phyloP scores from a whole-genome alignment of 306 rosid genomes.

The Fragaria ananassa region DNA sequence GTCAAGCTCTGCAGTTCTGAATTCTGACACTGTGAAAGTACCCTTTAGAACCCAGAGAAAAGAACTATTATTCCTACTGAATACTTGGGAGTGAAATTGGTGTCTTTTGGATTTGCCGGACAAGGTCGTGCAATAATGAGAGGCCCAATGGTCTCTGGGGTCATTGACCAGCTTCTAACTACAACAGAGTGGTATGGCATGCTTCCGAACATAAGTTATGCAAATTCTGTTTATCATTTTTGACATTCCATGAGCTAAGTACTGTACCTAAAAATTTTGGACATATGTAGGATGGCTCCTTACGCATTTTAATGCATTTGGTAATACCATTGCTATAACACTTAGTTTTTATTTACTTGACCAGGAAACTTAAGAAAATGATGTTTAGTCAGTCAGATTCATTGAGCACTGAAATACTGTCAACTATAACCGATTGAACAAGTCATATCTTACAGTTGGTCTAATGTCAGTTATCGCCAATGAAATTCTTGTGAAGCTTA shows the following conservation, averaged over 20 bases:
- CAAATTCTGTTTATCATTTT: not conserved
- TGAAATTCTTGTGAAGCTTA: not conserved
- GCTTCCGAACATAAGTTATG: not conserved
- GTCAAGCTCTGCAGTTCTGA: slow-evolving; percentile 16
- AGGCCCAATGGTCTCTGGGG: slow-evolving; percentile 99
- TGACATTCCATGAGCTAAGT: not conserved
- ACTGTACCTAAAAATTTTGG: not conserved
- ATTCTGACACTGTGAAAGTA: slow-evolving; percentile 25
- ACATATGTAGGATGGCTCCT: slow-evolving; percentile 17
- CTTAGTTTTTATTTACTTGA: not conserved
- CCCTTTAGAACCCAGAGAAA: slow-evolving; percentile 73
- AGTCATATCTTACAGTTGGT: not conserved
- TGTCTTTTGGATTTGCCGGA: slow-evolving; percentile 96
- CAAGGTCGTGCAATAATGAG: slow-evolving; percentile 99
- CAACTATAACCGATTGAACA: not conserved
- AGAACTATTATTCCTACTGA: slow-evolving; percentile 88
- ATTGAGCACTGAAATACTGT: not conserved
- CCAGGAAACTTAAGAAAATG: not conserved
- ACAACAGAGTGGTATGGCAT: slow-evolving; percentile 78
- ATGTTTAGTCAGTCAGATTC: not conserved
- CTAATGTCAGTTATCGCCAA: not conserved
- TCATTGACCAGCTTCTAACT: slow-evolving; percentile 86
- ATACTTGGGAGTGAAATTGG: slow-evolving; percentile 87
- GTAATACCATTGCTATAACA: not conserved
- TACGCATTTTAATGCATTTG: not conserved